Conservation (phyloP, 1,284 basidiomycete genomes). For the Malassezia caprae region DNA sequence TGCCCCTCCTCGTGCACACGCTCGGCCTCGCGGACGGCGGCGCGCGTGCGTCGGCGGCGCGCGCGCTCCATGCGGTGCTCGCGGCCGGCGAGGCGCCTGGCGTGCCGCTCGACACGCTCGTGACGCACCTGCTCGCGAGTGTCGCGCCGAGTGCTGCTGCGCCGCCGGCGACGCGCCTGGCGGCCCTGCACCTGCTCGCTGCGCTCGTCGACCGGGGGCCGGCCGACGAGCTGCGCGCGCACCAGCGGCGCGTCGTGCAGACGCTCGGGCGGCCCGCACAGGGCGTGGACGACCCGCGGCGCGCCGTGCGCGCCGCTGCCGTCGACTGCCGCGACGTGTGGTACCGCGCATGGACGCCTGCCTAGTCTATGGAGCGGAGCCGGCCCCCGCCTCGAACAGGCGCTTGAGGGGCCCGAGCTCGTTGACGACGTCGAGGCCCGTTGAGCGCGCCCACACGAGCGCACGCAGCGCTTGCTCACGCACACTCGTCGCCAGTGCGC, state of each 20-base stretch:
- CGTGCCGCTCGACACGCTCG: slow-evolving; percentile 21
- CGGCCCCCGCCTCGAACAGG: slow-evolving; percentile 17
- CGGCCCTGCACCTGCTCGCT: slow-evolving; percentile 61
- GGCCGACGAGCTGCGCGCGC: slow-evolving; percentile 66
- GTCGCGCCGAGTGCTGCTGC: slow-evolving; percentile 20
- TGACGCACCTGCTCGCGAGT: slow-evolving; percentile 20
- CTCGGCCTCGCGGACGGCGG: slow-evolving; percentile 65
- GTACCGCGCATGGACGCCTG: slow-evolving; percentile 14
- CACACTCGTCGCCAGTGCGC: slow-evolving; percentile 14
- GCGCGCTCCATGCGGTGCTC: slow-evolving; percentile 57
- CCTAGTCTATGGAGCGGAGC: slow-evolving; percentile 2
- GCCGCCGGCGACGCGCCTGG: slow-evolving; percentile 58
- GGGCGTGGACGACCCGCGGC: slow-evolving; percentile 36
- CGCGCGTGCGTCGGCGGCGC: slow-evolving; percentile 68
- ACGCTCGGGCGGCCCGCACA: slow-evolving; percentile 54
- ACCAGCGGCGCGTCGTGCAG: slow-evolving; percentile 62
- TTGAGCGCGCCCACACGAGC: slow-evolving; percentile 40
- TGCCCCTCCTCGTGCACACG: slow-evolving; percentile 77
- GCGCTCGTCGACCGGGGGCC: slow-evolving; percentile 64
- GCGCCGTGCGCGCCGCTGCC: slow-evolving; percentile 26
- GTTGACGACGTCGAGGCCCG: slow-evolving; percentile 44
- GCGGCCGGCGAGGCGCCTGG: slow-evolving; percentile 5
- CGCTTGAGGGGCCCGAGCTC: slow-evolving; percentile 41
- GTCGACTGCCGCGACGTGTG: slow-evolving; percentile 39
- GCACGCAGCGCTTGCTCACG: slow-evolving; percentile 19